Conservation (phyloP, 1,284 basidiomycete species). For the Ustilago nuda region DNA sequence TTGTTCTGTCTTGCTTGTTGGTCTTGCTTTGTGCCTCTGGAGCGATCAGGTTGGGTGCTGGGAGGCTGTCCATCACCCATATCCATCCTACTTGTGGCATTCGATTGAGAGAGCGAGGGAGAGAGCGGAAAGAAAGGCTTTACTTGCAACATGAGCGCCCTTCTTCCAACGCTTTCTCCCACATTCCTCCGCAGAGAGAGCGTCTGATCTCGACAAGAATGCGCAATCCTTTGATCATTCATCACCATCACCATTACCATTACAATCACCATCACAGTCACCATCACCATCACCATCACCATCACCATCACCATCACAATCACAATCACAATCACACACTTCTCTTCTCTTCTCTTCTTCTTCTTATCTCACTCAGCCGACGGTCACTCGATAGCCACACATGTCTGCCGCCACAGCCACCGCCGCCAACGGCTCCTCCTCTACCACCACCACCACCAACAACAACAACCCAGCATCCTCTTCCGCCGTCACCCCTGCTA, state of each 20-base stretch:
- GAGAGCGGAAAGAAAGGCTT: too few species aligned
- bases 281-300: conserved; percentile 2
- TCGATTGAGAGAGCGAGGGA: too few species aligned
- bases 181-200: conserved; percentile 15
- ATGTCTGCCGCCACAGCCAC: conserved; percentile 44
- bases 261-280: neutral
- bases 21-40: too few species aligned
- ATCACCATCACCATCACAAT: conserved; percentile 7
- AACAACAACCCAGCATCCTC: conserved; percentile 29
- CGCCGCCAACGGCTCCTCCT: conserved; percentile 26
- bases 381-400: neutral
- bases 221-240: neutral
- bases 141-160: too few species aligned
- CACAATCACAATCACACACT: too few species aligned
- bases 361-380: neutral
- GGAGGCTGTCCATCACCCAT: too few species aligned
- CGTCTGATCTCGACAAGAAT: conserved; percentile 7
- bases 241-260: neutral
- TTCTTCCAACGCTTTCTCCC: conserved; percentile 38
- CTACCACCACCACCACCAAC: conserved; percentile 18
- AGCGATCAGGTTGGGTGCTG: too few species aligned
- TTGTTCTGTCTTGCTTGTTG: too few species aligned
- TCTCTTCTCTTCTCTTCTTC: neutral
- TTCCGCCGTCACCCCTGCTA: conserved; percentile 24
- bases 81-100: too few species aligned